phyloP scores from a whole-genome alignment of 495 filamentous ascomycete genomes.

The Apiosordaria backusii region DNA sequence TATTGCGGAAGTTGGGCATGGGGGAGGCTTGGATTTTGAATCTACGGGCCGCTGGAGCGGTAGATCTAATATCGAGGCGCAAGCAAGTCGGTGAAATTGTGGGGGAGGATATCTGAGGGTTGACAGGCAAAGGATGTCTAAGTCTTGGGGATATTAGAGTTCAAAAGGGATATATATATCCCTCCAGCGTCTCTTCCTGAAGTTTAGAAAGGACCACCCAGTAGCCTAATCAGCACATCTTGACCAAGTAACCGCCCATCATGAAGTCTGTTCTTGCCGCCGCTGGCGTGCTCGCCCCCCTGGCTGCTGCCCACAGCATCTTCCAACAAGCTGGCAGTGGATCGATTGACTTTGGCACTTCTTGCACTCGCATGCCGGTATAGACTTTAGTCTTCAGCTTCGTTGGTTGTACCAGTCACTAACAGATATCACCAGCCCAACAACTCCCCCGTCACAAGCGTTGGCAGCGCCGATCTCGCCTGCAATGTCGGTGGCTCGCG shows the following conservation, averaged over 20 bases:
- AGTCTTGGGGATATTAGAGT: not conserved
- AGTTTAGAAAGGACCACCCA: not conserved
- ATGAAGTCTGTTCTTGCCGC: conserved; percentile 13
- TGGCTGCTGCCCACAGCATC: conserved; percentile 31
- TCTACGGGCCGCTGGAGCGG: conserved; percentile 12
- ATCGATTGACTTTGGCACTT: conserved; percentile 18
- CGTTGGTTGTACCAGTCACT: conserved; percentile 36
- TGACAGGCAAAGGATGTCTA: not conserved
- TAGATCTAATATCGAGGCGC: conserved; percentile 14
- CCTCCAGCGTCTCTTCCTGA: not conserved
- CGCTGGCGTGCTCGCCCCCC: conserved; percentile 18
- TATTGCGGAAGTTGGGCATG: not conserved
- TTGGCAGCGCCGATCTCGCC: conserved; percentile 32
- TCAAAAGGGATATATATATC: not conserved
- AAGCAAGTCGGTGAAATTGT: conserved; percentile 5
- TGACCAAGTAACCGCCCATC: not conserved
- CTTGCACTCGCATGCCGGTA: conserved; percentile 26
- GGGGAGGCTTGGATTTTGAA: not conserved
- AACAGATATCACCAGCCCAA: conserved; percentile 27
- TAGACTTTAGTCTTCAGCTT: conserved; percentile 25
- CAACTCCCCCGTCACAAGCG: conserved; percentile 43
- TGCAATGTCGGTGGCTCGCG: conserved; percentile 41
- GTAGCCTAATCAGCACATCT: not conserved
- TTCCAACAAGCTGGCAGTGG: conserved; percentile 39
- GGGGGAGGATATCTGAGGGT: not conserved